Conservation (phyloP, 148 eudicot species). For the Cornus suecica region DNA sequence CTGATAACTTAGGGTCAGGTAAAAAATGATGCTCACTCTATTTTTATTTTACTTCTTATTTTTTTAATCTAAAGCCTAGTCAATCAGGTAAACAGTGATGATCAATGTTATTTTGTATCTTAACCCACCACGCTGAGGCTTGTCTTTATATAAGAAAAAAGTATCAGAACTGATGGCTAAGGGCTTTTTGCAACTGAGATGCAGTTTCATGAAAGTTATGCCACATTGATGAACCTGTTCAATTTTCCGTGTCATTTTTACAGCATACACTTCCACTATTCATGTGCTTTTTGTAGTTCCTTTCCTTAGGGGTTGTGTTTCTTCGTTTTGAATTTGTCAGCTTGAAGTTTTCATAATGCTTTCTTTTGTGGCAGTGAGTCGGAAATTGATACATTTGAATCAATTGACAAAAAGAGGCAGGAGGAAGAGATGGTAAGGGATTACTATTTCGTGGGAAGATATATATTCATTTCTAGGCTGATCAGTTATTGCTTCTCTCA, state of each 20-base stretch:
- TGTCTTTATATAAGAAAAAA: background rate
- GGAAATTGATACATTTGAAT: slow-evolving; percentile 92
- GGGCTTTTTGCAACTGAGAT: background rate
- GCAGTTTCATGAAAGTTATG: background rate
- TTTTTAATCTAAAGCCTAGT: too few relatives aligned
- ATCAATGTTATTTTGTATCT: too few relatives aligned
- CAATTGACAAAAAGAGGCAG: slow-evolving; percentile 69
- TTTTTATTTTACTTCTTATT: too few relatives aligned
- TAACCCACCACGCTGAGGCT: background rate
- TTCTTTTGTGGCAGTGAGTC: slow-evolving; percentile 54
- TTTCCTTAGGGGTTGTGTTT: background rate
- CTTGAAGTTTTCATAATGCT: slow-evolving; percentile 4
- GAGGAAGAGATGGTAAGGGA: slow-evolving; percentile 82
- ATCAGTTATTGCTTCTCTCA: slow-evolving; percentile 1
- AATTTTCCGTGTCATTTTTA: background rate
- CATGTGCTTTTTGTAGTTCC: background rate
- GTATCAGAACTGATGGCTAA: background rate
- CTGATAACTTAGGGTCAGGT: too few relatives aligned
- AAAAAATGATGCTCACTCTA: too few relatives aligned
- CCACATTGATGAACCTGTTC: background rate
- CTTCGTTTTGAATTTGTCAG: background rate
- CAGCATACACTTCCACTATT: background rate
- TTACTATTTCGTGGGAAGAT: background rate
- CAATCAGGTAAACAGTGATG: too few relatives aligned
- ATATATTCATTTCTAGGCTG: background rate